Base-by-base conservation (phyloP, 768 basidiomycete genomes). In the Hebeloma cylindrosporum region DNA sequence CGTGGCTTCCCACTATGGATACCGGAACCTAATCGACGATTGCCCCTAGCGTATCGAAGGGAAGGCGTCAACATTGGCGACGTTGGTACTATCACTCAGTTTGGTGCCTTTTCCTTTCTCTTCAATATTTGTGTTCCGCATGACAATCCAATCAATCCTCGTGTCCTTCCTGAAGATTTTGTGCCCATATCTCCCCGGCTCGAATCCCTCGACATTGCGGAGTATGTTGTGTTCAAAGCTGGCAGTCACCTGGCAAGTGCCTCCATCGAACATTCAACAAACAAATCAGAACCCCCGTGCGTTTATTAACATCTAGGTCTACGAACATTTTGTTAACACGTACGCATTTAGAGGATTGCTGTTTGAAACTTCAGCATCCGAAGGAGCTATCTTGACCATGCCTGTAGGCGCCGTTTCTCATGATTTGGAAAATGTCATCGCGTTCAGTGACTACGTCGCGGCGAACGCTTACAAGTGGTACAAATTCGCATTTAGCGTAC, bases 21-120 rank as follows among this genome's bases (percentile, higher is more conserved):
- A 20, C 68, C 69, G 4, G 60, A 63, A 21, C 59, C 62, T 5
- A 59, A 59, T 17, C 45, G 33, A 16, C 50, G 43, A 13, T 45
- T 61, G 5, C 59, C 62, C 53, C 32, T 60, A 58, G 40, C 47
- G 40, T 44, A 52, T 18, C 35, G 42, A n/a, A 45, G 40, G 1
- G 26, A 43, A 13, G 70, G 68, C 0, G 54, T 64, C 21, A 54
- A 48, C 25, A 67, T 71, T 32, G 71, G 71, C 4, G 71, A 72
- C 33, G 67, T 72, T n/a, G 68, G 70, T 5, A 57, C 62, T 5
- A 47, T 72, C 17, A 59, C 66, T 14, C 53, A 52, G 17, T 46
- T 51, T 21, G 69, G 69, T 18, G 50, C 46, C 6, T 72, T 69
- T 16, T 48, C 67, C 63, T 53, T 43, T 21, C 30, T 51, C 1